phyloP scores from a whole-genome alignment of 164 flowering plant species.

The Buxus sempervirens region DNA sequence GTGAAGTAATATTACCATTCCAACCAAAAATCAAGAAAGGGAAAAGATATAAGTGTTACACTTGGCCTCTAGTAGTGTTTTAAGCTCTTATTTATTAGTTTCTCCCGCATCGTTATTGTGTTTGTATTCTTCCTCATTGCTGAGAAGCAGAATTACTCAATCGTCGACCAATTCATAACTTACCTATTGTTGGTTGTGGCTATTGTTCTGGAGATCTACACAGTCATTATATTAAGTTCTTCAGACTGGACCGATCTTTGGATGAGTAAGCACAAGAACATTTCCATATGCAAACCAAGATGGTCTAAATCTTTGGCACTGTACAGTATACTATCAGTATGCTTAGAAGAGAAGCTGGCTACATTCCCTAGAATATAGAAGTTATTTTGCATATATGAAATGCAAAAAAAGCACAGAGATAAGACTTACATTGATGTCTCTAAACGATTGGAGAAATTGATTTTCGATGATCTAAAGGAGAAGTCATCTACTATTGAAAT shows the following conservation, averaged over 20 bases:
- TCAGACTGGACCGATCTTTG: neutral
- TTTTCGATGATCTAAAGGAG: neutral
- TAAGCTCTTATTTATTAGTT: neutral
- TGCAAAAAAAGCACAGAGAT: neutral
- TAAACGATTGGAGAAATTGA: neutral
- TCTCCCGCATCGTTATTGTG: neutral
- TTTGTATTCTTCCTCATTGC: neutral
- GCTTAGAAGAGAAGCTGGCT: neutral
- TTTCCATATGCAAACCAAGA: neutral
- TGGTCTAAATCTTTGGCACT: neutral
- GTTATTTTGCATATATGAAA: neutral
- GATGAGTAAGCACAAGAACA: neutral
- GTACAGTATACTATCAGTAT: too few relatives aligned
- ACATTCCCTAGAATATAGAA: too few relatives aligned
- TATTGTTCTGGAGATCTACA: constrained; percentile 1
- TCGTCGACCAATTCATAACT: neutral
- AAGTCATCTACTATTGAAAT: neutral
- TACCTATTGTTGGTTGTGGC: neutral
- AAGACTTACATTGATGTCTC: neutral
- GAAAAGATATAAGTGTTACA: too few relatives aligned
- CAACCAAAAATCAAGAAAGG: too few relatives aligned
- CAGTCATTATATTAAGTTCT: neutral
- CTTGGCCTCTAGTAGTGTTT: too few relatives aligned
- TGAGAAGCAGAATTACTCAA: too few relatives aligned
- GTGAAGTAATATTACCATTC: neutral